Evolutionary conservation across 352 stramenopile genomes (phyloP), one percentile per base, ranked within the genome.

Genomic region (Pythium periplocum): DNA sequence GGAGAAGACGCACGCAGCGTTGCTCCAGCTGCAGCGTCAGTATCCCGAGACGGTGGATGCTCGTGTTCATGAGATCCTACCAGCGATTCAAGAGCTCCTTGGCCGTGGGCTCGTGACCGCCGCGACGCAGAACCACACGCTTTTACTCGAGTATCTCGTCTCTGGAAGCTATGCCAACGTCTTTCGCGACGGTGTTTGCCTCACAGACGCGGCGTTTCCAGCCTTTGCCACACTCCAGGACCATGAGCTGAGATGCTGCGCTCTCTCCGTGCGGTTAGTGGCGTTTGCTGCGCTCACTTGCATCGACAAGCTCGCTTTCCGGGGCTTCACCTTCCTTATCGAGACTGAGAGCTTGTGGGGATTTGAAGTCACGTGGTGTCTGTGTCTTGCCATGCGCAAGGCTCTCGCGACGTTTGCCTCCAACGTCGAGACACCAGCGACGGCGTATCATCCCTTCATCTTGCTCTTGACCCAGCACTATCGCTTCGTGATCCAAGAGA

Each of bases 201-300:
- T 34, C 9, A 51, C 59, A 35, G 8, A 26, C 1, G 9, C 17
- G 1, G 2, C 6, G 3, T 67, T 67, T 37, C 59, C 59, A 6
- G 53, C 59, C 2, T 62, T 61, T 38, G 6, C 34, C 6, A n/a
- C 37, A 7, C 48, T 59, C 12, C 35, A 8, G 2, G 17, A 17
- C 9, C 50, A 51, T 6, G 53, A 62, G 17, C 40, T 62, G 11
- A 10, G 26, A 10, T 30, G 33, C 46, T 61, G 59, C 36, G 53
- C 59, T 17, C 6, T 39, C 9, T 62, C 59, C 0, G 40, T 67
- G 3, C 59, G 59, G 0, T 59, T 56, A 6, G 59, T 67, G 3
- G 59, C 53, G 38, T 67, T 48, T 26, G 59, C 59, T 1, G 59
- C 59, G 6, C 50, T 67, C n/a, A 45, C 53, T 1, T 67, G 59